These are phyloP conservation scores for Nigrograna mackinnonii DNA, from an alignment of 2,329 filamentous ascomycete species.

Conservation along the genomic window DNA sequence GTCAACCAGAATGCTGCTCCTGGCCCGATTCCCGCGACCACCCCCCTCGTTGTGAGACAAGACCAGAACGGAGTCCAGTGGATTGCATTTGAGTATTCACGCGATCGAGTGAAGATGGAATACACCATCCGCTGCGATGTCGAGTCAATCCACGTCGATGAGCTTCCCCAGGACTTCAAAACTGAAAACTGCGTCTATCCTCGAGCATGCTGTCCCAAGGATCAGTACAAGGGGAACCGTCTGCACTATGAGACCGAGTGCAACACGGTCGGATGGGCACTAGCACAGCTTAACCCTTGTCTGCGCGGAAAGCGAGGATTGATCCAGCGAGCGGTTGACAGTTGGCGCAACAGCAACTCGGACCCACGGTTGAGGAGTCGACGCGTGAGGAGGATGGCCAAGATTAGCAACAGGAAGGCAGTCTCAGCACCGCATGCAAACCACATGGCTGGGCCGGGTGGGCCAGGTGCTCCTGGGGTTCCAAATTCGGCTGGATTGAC, in stretches of 20 bases:
- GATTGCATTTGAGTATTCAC: conserved; percentile 98
- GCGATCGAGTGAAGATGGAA: conserved; percentile 98
- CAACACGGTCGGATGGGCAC: conserved; percentile 99
- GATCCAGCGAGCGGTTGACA: conserved; percentile 96
- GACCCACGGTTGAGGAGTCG: conserved; percentile 89
- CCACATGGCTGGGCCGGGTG: conserved; percentile 70
- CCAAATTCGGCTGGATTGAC: conserved; percentile 65
- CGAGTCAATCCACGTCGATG: conserved; percentile 91
- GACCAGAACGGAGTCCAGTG: conserved; percentile 97
- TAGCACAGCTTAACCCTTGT: conserved; percentile 89
- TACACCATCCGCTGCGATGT: conserved; percentile 98
- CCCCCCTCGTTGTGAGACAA: conserved; percentile 89
- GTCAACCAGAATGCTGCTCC: conserved; percentile 90
- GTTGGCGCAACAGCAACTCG: conserved; percentile 98
- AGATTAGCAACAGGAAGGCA: conserved; percentile 86
- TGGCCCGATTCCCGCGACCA: conserved; percentile 94
- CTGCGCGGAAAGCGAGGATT: conserved; percentile 91
- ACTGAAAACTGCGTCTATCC: conserved; percentile 98
- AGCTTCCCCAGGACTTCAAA: conserved; percentile 86
- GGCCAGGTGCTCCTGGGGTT: conserved; percentile 65
- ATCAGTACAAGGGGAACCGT: conserved; percentile 94
- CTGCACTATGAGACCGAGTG: conserved; percentile 97
- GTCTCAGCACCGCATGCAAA: conserved; percentile 62
- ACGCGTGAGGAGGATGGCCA: conserved; percentile 91
- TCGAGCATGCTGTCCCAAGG: conserved; percentile 90